phyloP scores from a whole-genome alignment of 768 basidiomycete species.

The Grammothele lineata region DNA sequence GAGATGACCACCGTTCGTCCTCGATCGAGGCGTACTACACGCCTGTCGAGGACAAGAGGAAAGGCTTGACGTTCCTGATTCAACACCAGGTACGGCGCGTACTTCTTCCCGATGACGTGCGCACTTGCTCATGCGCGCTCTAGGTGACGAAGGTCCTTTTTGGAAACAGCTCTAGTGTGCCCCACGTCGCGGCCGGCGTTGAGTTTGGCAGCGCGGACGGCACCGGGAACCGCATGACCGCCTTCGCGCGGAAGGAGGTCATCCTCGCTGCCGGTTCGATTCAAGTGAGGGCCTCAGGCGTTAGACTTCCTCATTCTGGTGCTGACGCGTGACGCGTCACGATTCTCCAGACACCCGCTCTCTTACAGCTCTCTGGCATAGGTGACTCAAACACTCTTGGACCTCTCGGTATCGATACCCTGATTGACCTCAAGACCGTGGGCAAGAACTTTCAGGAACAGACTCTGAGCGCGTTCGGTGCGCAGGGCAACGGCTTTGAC shows the following conservation, averaged over 20 bases:
- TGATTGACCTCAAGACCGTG: slow-evolving; percentile 45
- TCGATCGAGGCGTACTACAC: slow-evolving; percentile 51
- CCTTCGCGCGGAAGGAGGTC: slow-evolving; percentile 43
- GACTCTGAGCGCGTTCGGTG: slow-evolving; percentile 11
- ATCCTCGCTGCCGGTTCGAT: slow-evolving; percentile 54
- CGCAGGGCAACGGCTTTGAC: slow-evolving; percentile 8
- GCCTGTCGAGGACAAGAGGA: slow-evolving; percentile 43
- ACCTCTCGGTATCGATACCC: slow-evolving; percentile 42
- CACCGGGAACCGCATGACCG: slow-evolving; percentile 30
- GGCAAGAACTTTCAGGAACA: slow-evolving; percentile 59
- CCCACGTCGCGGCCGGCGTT: slow-evolving; percentile 42
- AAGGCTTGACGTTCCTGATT: slow-evolving; percentile 46
- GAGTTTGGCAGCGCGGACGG: slow-evolving; percentile 40
- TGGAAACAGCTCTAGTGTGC: slow-evolving; percentile 24
- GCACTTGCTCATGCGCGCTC: not conserved
- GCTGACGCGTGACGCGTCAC: too few relatives aligned
- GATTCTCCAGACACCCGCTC: slow-evolving; percentile 30
- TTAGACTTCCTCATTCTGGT: too few relatives aligned
- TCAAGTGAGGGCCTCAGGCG: slow-evolving; percentile 3
- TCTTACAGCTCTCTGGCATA: slow-evolving; percentile 53
- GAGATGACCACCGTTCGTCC: slow-evolving; percentile 44
- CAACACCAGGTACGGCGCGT: slow-evolving; percentile 4
- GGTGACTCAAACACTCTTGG: slow-evolving; percentile 44
- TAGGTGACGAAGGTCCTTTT: slow-evolving; percentile 45
- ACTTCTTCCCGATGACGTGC: not conserved